These are phyloP conservation scores for Picocystis sp. DNA, from an alignment of 163 green algal species.

Conservation along the genomic window DNA sequence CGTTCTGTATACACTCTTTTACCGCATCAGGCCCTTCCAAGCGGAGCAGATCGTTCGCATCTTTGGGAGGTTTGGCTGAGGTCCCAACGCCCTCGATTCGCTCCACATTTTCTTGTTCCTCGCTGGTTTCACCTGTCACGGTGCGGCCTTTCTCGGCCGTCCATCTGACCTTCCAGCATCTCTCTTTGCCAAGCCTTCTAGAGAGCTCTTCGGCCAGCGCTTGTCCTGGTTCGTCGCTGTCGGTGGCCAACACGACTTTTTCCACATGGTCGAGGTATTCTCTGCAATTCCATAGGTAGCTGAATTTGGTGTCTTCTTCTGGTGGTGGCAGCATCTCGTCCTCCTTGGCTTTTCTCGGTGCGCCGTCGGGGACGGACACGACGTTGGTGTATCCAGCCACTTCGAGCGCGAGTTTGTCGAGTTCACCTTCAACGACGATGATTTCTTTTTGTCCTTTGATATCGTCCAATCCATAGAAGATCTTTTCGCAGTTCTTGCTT, in stretches of 20 bases:
- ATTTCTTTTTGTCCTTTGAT: conserved; percentile 13
- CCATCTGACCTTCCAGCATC: conserved; percentile 48
- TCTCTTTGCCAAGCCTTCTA: conserved; percentile 44
- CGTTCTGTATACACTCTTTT: conserved; percentile 14
- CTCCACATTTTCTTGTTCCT: too few species aligned
- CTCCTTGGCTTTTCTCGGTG: conserved; percentile 33
- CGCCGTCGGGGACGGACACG: conserved; percentile 50
- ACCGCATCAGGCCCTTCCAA: conserved; percentile 42
- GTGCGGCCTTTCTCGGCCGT: conserved; percentile 7
- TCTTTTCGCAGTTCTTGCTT: conserved; percentile 51
- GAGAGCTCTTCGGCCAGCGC: conserved; percentile 59
- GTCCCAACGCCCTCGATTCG: too few species aligned
- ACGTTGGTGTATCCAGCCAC: conserved; percentile 26
- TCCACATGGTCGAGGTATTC: conserved; percentile 36
- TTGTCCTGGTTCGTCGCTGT: conserved; percentile 54
- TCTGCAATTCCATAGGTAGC: conserved; percentile 55
- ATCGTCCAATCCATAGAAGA: conserved; percentile 72
- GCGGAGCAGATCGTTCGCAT: conserved; percentile 77
- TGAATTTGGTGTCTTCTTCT: conserved; percentile 53
- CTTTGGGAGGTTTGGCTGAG: conserved; percentile 32
- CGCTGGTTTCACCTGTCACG: too few species aligned
- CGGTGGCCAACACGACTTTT: conserved; percentile 43
- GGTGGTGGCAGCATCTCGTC: conserved; percentile 16
- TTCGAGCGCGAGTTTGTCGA: conserved; percentile 42
- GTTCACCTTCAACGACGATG: conserved; percentile 53